These are phyloP conservation scores for Colletotrichum eleusines DNA, from an alignment of 2,329 filamentous ascomycete species.

Conservation along the genomic window DNA sequence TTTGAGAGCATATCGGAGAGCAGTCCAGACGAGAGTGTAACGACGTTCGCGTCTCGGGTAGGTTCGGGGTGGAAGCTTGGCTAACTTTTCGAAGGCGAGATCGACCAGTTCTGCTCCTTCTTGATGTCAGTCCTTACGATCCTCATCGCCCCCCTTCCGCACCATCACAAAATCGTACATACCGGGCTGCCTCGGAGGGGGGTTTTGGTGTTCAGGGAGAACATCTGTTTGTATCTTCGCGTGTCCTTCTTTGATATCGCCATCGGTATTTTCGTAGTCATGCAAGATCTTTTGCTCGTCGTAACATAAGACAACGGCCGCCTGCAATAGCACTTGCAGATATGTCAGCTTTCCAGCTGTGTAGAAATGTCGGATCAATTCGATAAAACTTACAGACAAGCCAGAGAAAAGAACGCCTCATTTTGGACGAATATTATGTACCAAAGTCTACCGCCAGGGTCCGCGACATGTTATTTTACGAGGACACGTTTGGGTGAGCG, in stretches of 20 bases:
- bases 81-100: slow-evolving; percentile 62
- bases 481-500: slow-evolving; percentile 8
- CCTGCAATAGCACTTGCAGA: slow-evolving; percentile 62
- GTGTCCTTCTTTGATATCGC: slow-evolving; percentile 49
- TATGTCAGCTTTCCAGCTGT: slow-evolving; percentile 30
- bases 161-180: slow-evolving; percentile 31
- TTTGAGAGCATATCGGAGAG: slow-evolving; percentile 60
- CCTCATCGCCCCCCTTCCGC: slow-evolving; percentile 25
- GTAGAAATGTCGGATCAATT: slow-evolving; percentile 6
- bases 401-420: slow-evolving; percentile 57
- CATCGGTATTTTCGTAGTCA: slow-evolving; percentile 48
- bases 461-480: slow-evolving; percentile 41
- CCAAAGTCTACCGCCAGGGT: slow-evolving; percentile 42
- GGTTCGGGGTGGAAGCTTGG: slow-evolving; percentile 60
- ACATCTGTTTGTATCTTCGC: slow-evolving; percentile 50
- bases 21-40: slow-evolving; percentile 57
- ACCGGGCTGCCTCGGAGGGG: slow-evolving; percentile 54
- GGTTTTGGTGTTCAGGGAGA: slow-evolving; percentile 46
- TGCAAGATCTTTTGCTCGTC: slow-evolving; percentile 55
- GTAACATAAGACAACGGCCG: slow-evolving; percentile 52
- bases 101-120: slow-evolving; percentile 67
- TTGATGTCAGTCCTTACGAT: slow-evolving; percentile 15
- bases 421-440: slow-evolving; percentile 54
- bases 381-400: slow-evolving; percentile 55
- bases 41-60: slow-evolving; percentile 59